phyloP scores from a whole-genome alignment of 352 stramenopile species.

The Phytophthora tentaculata region DNA sequence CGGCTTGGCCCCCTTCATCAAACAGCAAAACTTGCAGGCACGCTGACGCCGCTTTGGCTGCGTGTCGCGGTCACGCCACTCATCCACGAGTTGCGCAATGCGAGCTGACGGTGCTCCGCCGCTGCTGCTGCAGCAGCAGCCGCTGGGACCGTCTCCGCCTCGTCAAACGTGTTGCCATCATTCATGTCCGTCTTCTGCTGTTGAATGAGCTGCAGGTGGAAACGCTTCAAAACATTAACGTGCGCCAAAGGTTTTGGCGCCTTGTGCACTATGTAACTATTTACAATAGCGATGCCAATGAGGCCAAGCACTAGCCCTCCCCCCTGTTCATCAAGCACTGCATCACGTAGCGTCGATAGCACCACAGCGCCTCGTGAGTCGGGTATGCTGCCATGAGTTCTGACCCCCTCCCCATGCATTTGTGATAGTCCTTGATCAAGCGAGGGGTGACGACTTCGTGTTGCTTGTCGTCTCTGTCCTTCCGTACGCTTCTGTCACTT shows the following conservation, averaged over 20 bases:
- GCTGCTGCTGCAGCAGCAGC: not conserved
- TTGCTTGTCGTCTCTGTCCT: not conserved
- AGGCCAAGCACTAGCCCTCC: no score
- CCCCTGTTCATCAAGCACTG: no score
- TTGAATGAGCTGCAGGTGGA: constrained; percentile 8
- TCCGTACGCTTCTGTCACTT: not conserved
- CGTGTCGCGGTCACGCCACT: not conserved
- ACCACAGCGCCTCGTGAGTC: no score
- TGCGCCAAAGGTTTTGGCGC: no score
- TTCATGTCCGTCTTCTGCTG: constrained; percentile 13
- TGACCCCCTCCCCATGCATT: no score
- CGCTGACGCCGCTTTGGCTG: no score
- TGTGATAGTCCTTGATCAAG: not conserved
- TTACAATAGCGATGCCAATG: no score
- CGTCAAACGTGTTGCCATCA: constrained; percentile 22
- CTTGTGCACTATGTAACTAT: no score
- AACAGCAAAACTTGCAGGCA: no score
- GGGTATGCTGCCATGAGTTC: no score
- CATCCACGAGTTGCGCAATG: not conserved
- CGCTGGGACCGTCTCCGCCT: not conserved
- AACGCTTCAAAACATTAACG: constrained; percentile 21
- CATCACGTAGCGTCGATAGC: no score
- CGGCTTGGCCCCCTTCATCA: no score
- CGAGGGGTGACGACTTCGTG: constrained; percentile 7
- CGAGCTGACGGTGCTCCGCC: not conserved